These are phyloP conservation scores for Torulaspora microellipsoides DNA, from an alignment of 805 yeast genomes.

Conservation along the genomic window DNA sequence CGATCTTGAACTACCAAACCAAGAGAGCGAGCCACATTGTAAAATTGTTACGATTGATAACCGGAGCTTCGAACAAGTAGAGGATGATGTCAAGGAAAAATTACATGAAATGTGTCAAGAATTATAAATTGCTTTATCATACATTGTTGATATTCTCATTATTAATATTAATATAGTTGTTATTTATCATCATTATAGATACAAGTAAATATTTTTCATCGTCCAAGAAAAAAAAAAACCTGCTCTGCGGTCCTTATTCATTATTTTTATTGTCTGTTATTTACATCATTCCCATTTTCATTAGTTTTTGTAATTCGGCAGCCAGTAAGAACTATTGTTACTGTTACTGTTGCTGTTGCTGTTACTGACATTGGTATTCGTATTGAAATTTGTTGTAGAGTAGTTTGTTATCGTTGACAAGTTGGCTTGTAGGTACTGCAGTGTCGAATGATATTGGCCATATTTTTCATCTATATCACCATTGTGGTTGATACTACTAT, in stretches of 20 bases:
- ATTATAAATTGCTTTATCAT: not conserved
- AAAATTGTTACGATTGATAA: slow-evolving; percentile 31
- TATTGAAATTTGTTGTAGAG: slow-evolving; percentile 10
- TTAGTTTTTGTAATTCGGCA: slow-evolving; percentile 12
- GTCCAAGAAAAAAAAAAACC: not conserved
- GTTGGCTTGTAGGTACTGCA: slow-evolving; percentile 17
- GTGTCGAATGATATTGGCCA: slow-evolving; percentile 1
- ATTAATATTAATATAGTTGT: too few species aligned
- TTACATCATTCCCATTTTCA: slow-evolving; percentile 1
- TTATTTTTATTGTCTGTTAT: slow-evolving; percentile 1
- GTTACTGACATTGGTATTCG: not conserved
- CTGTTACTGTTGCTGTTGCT: too few species aligned
- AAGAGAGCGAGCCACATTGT: slow-evolving; percentile 33
- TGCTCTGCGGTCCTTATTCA: not conserved
- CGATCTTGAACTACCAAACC: slow-evolving; percentile 65
- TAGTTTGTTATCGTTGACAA: slow-evolving; percentile 21
- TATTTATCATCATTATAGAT: not conserved
- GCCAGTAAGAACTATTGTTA: slow-evolving; percentile 11
- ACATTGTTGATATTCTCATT: too few species aligned
- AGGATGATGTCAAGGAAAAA: slow-evolving; percentile 17
- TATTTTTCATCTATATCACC: not conserved
- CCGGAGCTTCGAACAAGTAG: slow-evolving; percentile 21
- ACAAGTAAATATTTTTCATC: slow-evolving; percentile 3
- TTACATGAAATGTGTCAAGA: slow-evolving; percentile 4
- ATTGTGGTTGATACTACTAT: slow-evolving; percentile 13